phyloP scores from a whole-genome alignment of 2,329 filamentous ascomycete genomes.

The Hypomyces perniciosus region DNA sequence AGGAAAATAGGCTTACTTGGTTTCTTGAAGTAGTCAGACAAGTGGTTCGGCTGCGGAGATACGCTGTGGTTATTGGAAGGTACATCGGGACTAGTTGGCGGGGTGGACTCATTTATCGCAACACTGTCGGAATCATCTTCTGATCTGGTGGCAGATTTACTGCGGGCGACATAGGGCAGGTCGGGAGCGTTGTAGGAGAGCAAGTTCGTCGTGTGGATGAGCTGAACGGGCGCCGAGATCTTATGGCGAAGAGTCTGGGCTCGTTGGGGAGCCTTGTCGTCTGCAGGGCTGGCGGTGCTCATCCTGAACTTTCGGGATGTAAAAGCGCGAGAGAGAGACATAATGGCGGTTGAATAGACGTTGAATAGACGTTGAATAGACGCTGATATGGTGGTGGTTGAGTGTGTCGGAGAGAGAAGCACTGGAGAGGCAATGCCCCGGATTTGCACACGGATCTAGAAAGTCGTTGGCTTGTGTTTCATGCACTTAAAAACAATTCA shows the following conservation, averaged over 20 bases:
- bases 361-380: too few relatives aligned
- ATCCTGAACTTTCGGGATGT: constrained; percentile 60
- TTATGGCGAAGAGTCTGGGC: constrained; percentile 47
- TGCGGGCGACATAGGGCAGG: constrained; percentile 51
- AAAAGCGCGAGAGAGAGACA: constrained; percentile 64
- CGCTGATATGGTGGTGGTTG: background rate
- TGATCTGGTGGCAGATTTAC: constrained; percentile 49
- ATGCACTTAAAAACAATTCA: background rate
- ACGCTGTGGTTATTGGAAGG: constrained; percentile 49
- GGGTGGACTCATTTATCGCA: constrained; percentile 49
- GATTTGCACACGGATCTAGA: too few relatives aligned
- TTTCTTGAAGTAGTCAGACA: constrained; percentile 60
- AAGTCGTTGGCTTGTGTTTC: too few relatives aligned
- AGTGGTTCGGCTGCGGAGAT: constrained; percentile 58
- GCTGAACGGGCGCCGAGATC: constrained; percentile 81
- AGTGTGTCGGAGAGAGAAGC: background rate
- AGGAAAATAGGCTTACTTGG: constrained; percentile 38
- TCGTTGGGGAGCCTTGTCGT: constrained; percentile 37
- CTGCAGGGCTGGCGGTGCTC: constrained; percentile 40
- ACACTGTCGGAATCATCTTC: constrained; percentile 68
- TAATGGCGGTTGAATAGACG: too few relatives aligned
- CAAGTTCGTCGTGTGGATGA: constrained; percentile 94
- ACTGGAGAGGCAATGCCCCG: too few relatives aligned
- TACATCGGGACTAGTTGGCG: constrained; percentile 64
- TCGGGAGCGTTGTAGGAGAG: constrained; percentile 92